Evolutionary conservation across 208 protist genomes (phyloP).

Genomic region (Perkinsela sp.): DNA sequence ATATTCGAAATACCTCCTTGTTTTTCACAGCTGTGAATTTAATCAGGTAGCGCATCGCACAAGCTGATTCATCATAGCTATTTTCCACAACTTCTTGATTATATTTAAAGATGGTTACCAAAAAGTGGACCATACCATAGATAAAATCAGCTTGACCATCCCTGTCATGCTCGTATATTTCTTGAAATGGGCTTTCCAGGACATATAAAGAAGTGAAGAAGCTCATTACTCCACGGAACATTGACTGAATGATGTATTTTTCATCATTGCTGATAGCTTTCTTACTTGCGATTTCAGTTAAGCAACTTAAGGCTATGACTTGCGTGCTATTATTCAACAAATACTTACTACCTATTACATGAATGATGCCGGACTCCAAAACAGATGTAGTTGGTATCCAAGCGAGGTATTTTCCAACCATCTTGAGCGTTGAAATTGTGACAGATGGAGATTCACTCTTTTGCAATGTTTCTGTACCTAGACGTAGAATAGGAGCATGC

Average conservation of each 20-base stretch:
- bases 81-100: conserved; percentile 65
- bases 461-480: conserved; percentile 36
- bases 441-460: conserved; percentile 1
- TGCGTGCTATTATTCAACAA: conserved; percentile 16
- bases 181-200: conserved; percentile 5
- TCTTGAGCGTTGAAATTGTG: conserved; percentile 3
- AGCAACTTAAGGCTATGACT: conserved; percentile 41
- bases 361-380: conserved; percentile 57
- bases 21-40: conserved; percentile 80
- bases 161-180: conserved; percentile 18
- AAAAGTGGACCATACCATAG: conserved; percentile 49
- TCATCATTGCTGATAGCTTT: conserved; percentile 4
- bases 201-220: conserved; percentile 11
- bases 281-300: conserved; percentile 51
- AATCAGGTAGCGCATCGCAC: conserved; percentile 64
- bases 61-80: conserved; percentile 28
- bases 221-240: conserved; percentile 27
- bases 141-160: conserved; percentile 59
- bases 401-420: conserved; percentile 5
- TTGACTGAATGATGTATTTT: conserved; percentile 8
- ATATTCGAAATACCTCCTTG: conserved; percentile 93
- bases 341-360: conserved; percentile 43
- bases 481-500: conserved; percentile 75
- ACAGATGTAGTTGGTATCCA: conserved; percentile 39
- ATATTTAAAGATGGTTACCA: conserved; percentile 68